phyloP scores from a whole-genome alignment of 2,329 filamentous ascomycete genomes.

The Hansfordia pulvinata region DNA sequence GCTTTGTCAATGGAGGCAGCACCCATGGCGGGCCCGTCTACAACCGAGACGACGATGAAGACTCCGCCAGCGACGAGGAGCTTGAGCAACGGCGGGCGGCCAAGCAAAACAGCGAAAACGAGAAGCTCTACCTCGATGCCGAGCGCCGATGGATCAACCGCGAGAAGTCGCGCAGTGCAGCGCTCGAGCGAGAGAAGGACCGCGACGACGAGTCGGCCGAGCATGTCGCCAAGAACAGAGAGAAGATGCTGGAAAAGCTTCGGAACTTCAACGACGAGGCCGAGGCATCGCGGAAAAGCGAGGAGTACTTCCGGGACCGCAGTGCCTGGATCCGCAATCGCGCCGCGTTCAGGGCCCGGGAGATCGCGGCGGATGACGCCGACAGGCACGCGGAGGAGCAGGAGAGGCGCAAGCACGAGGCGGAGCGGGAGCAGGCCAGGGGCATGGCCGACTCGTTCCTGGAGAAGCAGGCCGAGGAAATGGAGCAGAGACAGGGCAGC shows the following conservation, averaged over 20 bases:
- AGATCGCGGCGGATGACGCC: constrained; percentile 65
- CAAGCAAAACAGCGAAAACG: constrained; percentile 61
- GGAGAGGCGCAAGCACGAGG: constrained; percentile 55
- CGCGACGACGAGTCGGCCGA: constrained; percentile 65
- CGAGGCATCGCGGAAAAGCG: constrained; percentile 58
- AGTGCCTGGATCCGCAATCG: constrained; percentile 77
- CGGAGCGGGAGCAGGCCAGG: constrained; percentile 63
- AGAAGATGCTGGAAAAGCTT: constrained; percentile 58
- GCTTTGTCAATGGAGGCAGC: constrained; percentile 69
- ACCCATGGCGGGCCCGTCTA: constrained; percentile 43
- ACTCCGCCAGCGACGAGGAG: constrained; percentile 77
- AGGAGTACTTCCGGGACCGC: constrained; percentile 80
- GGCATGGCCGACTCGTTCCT: constrained; percentile 88
- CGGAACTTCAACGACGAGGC: constrained; percentile 79
- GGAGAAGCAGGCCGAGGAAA: constrained; percentile 67
- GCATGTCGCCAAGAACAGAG: constrained; percentile 46
- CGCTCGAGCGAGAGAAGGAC: constrained; percentile 71
- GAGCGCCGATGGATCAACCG: constrained; percentile 86
- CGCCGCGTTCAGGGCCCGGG: constrained; percentile 55
- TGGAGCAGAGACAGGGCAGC: constrained; percentile 36
- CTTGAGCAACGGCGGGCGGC: constrained; percentile 58
- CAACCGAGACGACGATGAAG: constrained; percentile 70
- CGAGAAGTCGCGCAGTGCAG: constrained; percentile 71
- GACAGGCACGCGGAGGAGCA: constrained; percentile 70
- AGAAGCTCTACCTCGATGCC: constrained; percentile 72